A percentile compares a stretch with the other conserved stretches of the same genome.
Conservation (phyloP, 306 rosid species). For the Cucumis cinereus region DNA sequence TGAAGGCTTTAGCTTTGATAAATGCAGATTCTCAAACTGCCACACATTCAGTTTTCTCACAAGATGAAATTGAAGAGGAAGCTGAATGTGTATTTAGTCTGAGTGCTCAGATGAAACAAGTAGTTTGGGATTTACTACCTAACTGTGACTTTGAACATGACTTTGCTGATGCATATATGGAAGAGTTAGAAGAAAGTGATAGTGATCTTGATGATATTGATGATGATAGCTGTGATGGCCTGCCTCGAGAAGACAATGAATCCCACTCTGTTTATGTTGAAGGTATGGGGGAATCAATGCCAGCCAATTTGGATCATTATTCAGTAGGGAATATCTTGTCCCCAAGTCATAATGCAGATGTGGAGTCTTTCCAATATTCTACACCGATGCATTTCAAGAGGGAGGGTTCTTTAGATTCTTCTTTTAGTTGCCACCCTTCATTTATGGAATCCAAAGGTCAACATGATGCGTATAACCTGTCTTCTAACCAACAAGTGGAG, state of each 20-base stretch:
- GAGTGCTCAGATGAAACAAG: slow-evolving; percentile 65
- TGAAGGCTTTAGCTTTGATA: slow-evolving; percentile 33
- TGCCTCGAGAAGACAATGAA: slow-evolving; percentile 12
- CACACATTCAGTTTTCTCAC: background rate
- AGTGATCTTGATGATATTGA: slow-evolving; percentile 19
- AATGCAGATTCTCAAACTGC: slow-evolving; percentile 23
- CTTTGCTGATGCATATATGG: slow-evolving; percentile 59
- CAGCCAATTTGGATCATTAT: slow-evolving; percentile 14
- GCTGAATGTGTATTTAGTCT: slow-evolving; percentile 48
- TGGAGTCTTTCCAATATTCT: slow-evolving; percentile 1
- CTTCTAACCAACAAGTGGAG: background rate
- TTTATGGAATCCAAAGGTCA: slow-evolving; percentile 1
- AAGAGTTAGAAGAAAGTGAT: slow-evolving; percentile 54
- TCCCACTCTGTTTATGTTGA: slow-evolving; percentile 22
- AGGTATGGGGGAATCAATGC: slow-evolving; percentile 50
- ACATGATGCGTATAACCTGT: background rate
- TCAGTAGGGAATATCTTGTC: slow-evolving; percentile 10
- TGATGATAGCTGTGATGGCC: slow-evolving; percentile 7
- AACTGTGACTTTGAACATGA: slow-evolving; percentile 39
- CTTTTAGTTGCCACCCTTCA: background rate
- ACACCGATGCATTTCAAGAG: slow-evolving; percentile 8
- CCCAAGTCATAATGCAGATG: slow-evolving; percentile 4
- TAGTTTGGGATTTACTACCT: slow-evolving; percentile 46
- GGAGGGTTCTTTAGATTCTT: background rate
- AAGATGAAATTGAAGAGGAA: slow-evolving; percentile 46